A percentile compares a stretch with the other conserved stretches of the same genome.
phyloP scores from a whole-genome alignment of 2,329 filamentous ascomycete genomes.

The Ophiobolus disseminans region DNA sequence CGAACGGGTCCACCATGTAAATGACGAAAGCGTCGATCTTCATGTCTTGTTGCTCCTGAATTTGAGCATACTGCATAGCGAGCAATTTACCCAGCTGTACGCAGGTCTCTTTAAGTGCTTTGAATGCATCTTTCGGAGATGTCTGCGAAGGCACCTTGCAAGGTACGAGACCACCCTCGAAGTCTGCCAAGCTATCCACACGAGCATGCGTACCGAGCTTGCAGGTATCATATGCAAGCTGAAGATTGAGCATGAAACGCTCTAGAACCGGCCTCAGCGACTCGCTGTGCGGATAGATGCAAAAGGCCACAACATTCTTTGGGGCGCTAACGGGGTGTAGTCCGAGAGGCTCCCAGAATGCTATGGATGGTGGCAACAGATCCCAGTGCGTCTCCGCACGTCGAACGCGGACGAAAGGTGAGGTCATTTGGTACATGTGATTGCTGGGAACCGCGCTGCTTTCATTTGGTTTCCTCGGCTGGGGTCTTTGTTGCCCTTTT shows the following conservation, averaged over 20 bases:
- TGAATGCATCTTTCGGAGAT: slow-evolving; percentile 35
- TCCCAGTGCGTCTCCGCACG: slow-evolving; percentile 74
- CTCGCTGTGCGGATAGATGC: slow-evolving; percentile 71
- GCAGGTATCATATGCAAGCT: slow-evolving; percentile 74
- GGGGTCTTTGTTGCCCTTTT: slow-evolving; percentile 45
- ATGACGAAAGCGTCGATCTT: slow-evolving; percentile 70
- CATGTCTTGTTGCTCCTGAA: slow-evolving; percentile 48
- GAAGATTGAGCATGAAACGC: slow-evolving; percentile 71
- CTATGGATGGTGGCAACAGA: slow-evolving; percentile 74
- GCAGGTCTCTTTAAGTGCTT: slow-evolving; percentile 43
- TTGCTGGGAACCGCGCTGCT: slow-evolving; percentile 32
- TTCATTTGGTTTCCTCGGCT: slow-evolving; percentile 42
- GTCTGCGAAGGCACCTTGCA: slow-evolving; percentile 25
- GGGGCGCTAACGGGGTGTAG: slow-evolving; percentile 72
- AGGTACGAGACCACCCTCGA: slow-evolving; percentile 44
- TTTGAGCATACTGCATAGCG: slow-evolving; percentile 41
- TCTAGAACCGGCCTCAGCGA: slow-evolving; percentile 67
- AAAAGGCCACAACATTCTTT: slow-evolving; percentile 75
- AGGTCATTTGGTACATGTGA: slow-evolving; percentile 59
- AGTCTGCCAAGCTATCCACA: slow-evolving; percentile 48
- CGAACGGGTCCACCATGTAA: slow-evolving; percentile 76
- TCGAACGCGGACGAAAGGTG: slow-evolving; percentile 75
- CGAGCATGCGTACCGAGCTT: slow-evolving; percentile 71
- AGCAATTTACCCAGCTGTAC: slow-evolving; percentile 52
- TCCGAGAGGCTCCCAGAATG: slow-evolving; percentile 83